Conservation (phyloP, 164 flowering plant species). For the Sextonia rubra region DNA sequence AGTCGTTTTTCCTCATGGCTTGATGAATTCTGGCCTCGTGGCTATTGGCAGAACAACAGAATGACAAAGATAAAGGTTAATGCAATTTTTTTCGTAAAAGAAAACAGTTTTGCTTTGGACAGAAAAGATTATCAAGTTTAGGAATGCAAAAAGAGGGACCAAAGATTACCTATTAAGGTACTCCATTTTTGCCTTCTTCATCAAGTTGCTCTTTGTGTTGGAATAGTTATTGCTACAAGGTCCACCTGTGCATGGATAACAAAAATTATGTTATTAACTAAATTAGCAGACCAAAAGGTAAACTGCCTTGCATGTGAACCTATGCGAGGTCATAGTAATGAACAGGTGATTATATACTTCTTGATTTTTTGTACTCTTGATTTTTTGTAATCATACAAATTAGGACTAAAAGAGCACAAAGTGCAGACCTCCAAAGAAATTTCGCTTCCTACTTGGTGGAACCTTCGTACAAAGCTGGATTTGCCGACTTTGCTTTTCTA, state of each 20-base stretch:
- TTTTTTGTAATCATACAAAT: not conserved
- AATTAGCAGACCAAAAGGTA: not conserved
- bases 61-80: not conserved
- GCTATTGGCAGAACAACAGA: slow-evolving; percentile 30
- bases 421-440: slow-evolving; percentile 54
- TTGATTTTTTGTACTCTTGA: not conserved
- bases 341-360: no score
- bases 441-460: slow-evolving; percentile 68
- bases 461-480: slow-evolving; percentile 63
- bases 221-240: slow-evolving; percentile 41
- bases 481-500: slow-evolving; percentile 80
- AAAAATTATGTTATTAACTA: not conserved
- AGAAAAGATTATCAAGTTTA: not conserved
- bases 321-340: slow-evolving; percentile 1
- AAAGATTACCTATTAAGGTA: slow-evolving; percentile 57
- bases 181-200: slow-evolving; percentile 84
- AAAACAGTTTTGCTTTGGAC: not conserved
- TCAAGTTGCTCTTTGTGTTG: slow-evolving; percentile 60
- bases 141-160: no score
- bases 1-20: slow-evolving; percentile 47
- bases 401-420: slow-evolving; percentile 2
- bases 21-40: slow-evolving; percentile 56
- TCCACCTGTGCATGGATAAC: slow-evolving; percentile 31
- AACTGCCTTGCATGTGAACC: not conserved
- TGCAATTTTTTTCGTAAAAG: no score